Evolutionary conservation across 768 basidiomycete genomes (phyloP).

Genomic region (Lactarius hatsudake): DNA sequence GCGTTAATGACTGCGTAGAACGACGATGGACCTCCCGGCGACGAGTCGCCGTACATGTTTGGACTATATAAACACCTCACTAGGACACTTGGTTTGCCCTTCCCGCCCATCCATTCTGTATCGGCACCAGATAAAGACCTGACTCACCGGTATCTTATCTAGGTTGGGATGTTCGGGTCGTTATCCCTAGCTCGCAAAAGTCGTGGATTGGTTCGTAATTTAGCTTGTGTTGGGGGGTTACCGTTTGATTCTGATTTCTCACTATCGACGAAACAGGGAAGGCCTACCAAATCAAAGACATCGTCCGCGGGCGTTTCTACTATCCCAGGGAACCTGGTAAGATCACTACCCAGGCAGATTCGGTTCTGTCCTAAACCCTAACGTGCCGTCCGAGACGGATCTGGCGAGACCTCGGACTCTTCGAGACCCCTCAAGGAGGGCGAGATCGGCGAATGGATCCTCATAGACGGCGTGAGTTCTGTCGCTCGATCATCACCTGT

Average conservation of each 20-base stretch:
- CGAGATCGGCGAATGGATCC: constrained; percentile 88
- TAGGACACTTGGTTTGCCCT: constrained; percentile 51
- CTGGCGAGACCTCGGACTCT: constrained; percentile 60
- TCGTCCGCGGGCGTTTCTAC: constrained; percentile 67
- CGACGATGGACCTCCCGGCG: constrained; percentile 78
- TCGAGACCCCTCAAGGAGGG: constrained; percentile 69
- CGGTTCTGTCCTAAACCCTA: background rate
- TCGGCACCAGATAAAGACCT: constrained; percentile 2
- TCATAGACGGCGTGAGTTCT: constrained; percentile 72
- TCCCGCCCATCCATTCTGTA: background rate
- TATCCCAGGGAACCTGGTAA: constrained; percentile 64
- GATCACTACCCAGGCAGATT: constrained; percentile 8
- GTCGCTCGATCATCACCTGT: constrained; percentile 1
- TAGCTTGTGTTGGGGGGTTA: background rate
- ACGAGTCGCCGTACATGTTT: constrained; percentile 72
- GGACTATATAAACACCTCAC: constrained; percentile 65
- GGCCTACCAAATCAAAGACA: constrained; percentile 75
- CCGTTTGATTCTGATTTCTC: constrained; percentile 2
- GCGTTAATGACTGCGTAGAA: constrained; percentile 47
- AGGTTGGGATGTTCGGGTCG: constrained; percentile 82
- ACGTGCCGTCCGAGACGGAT: constrained; percentile 43
- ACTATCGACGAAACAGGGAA: constrained; percentile 49
- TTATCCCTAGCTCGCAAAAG: constrained; percentile 77
- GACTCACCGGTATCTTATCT: too few relatives aligned
- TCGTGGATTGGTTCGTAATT: constrained; percentile 74